A percentile compares a stretch with the other conserved stretches of the same genome.
Conservation (phyloP, 73 alveolate species). For the Paramecium sexaurelia region DNA sequence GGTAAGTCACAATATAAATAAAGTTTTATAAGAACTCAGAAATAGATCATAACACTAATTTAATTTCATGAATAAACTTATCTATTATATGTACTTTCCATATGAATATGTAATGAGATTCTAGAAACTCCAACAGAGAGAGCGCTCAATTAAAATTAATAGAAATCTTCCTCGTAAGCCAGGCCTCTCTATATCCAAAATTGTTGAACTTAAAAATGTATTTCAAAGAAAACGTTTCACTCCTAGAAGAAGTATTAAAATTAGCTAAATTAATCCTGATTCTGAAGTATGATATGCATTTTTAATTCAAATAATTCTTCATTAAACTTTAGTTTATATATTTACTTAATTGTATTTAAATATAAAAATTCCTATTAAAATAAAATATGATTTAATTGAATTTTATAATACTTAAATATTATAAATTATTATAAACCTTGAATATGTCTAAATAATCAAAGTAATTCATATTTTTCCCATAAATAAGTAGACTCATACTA, state of each 20-base stretch:
- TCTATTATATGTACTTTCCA: slow-evolving; percentile 14
- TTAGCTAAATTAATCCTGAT: neutral
- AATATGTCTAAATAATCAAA: too few species aligned
- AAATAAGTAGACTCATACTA: too few species aligned
- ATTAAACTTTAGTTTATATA: too few species aligned
- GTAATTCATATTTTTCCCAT: too few species aligned
- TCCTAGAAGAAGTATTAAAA: neutral
- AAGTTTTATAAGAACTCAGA: neutral
- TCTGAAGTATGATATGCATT: neutral
- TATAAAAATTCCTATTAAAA: too few species aligned
- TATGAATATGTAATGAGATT: neutral
- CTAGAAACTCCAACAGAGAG: neutral
- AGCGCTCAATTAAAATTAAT: neutral
- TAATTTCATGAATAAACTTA: neutral
- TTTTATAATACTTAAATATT: too few species aligned
- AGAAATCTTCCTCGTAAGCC: neutral
- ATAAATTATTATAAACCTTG: too few species aligned
- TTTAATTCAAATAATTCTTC: neutral
- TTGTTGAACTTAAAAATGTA: slow-evolving; percentile 1
- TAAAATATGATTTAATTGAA: too few species aligned
- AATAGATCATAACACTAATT: neutral
- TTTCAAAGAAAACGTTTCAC: neutral
- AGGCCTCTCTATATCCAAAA: slow-evolving; percentile 1
- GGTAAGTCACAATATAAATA: neutral
- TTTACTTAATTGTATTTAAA: too few species aligned